Conservation (phyloP, 2,329 filamentous ascomycete species). For the Cytospora piceicola region DNA sequence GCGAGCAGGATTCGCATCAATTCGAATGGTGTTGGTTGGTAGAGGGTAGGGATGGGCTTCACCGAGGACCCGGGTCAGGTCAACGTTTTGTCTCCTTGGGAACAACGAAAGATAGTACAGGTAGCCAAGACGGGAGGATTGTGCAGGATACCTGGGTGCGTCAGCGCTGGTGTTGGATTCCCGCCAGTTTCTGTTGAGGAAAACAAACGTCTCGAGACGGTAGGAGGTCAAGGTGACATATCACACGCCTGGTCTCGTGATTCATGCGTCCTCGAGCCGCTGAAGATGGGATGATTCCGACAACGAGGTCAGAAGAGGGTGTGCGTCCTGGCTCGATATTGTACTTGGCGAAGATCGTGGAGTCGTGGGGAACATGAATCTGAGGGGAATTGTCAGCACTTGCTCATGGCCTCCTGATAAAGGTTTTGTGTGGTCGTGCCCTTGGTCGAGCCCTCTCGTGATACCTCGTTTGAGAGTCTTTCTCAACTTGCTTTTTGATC, state of each 20-base stretch:
- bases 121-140: constrained; percentile 24
- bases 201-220: constrained; percentile 8
- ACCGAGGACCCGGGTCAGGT: constrained; percentile 6
- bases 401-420: not conserved
- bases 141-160: constrained; percentile 20
- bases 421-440: not conserved
- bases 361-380: not conserved
- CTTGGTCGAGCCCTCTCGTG: not conserved
- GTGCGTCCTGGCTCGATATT: constrained; percentile 11
- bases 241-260: constrained; percentile 23
- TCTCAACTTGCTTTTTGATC: constrained; percentile 10
- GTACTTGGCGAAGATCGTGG: constrained; percentile 1
- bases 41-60: not conserved
- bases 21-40: not conserved
- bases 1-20: not conserved
- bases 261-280: constrained; percentile 5
- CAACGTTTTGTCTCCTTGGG: not conserved
- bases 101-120: constrained; percentile 2
- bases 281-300: constrained; percentile 24
- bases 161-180: constrained; percentile 18
- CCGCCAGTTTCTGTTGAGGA: constrained; percentile 9
- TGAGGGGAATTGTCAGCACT: constrained; percentile 14
- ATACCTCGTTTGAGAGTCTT: not conserved
- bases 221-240: constrained; percentile 24
- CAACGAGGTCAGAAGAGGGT: constrained; percentile 19